phyloP scores from a whole-genome alignment of 2,329 filamentous ascomycete genomes.

The Blastomyces silverae region DNA sequence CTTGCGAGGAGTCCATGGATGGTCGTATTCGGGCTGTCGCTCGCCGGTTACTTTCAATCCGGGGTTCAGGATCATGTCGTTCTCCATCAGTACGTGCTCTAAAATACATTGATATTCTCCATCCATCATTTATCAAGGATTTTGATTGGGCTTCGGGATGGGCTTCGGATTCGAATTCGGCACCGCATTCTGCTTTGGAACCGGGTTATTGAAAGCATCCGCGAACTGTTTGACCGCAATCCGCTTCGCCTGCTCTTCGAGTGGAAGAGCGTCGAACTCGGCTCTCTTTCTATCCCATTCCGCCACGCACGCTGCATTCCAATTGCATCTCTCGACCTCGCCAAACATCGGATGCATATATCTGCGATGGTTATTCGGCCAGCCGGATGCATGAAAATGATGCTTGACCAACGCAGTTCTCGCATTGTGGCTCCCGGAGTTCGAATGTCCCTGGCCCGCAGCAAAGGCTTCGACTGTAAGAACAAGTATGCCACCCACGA shows the following conservation, averaged over 20 bases:
- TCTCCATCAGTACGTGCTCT: not conserved
- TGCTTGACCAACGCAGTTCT: constrained; percentile 63
- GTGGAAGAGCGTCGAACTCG: constrained; percentile 52
- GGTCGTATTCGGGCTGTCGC: not conserved
- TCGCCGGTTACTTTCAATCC: not conserved
- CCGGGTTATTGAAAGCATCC: constrained; percentile 2
- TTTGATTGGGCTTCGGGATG: not conserved
- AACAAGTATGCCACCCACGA: constrained; percentile 59
- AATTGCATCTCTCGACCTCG: constrained; percentile 65
- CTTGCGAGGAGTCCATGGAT: not conserved
- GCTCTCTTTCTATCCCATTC: constrained; percentile 60
- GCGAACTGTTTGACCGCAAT: constrained; percentile 27
- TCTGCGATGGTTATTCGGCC: constrained; percentile 60
- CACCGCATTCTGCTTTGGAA: not conserved
- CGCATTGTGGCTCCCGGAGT: constrained; percentile 63
- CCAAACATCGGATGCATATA: constrained; percentile 63
- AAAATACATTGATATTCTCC: not conserved
- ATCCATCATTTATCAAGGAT: constrained; percentile 3
- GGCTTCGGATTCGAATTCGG: not conserved
- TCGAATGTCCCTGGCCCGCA: constrained; percentile 65
- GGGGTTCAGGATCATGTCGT: not conserved
- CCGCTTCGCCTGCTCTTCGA: constrained; percentile 53
- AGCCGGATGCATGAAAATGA: constrained; percentile 67
- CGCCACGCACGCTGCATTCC: constrained; percentile 57
- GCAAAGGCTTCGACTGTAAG: constrained; percentile 66